Percentiles rank a stretch among this genome's conserved stretches.
phyloP scores from a whole-genome alignment of 208 protist genomes.

The Acanthamoeba triangularis region DNA sequence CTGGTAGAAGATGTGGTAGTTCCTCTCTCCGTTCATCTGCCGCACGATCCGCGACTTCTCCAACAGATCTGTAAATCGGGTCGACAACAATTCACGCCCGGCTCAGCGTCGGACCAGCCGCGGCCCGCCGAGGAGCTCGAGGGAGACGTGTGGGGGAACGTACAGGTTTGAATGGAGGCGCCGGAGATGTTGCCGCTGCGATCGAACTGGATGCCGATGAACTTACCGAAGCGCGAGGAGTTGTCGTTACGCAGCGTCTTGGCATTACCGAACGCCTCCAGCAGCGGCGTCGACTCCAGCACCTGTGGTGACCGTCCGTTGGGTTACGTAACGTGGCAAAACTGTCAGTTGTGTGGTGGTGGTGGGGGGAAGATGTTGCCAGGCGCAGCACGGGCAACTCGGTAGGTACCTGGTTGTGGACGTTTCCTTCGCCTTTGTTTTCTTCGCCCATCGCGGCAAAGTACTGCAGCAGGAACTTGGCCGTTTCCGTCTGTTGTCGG shows the following conservation, averaged over 20 bases:
- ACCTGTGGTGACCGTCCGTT: background rate
- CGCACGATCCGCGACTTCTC: slow-evolving; percentile 83
- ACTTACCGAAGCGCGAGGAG: slow-evolving; percentile 89
- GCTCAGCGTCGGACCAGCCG: slow-evolving; percentile 89
- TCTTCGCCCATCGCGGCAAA: slow-evolving; percentile 85
- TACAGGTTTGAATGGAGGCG: too few relatives aligned
- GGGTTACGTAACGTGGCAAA: too few relatives aligned
- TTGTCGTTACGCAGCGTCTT: slow-evolving; percentile 88
- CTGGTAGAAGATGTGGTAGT: slow-evolving; percentile 72
- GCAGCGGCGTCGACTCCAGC: slow-evolving; percentile 1
- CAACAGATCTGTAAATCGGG: background rate
- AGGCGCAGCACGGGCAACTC: too few relatives aligned
- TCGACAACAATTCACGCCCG: background rate
- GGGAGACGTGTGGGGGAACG: too few relatives aligned
- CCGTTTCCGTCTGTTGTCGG: slow-evolving; percentile 88
- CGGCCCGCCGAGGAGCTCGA: slow-evolving; percentile 84
- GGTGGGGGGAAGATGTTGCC: too few relatives aligned
- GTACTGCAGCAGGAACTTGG: slow-evolving; percentile 91
- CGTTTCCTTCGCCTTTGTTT: slow-evolving; percentile 44
- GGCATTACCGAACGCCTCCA: slow-evolving; percentile 87
- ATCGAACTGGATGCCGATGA: slow-evolving; percentile 80
- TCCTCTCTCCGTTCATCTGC: background rate
- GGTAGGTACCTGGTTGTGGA: slow-evolving; percentile 65
- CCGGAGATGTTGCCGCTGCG: background rate
- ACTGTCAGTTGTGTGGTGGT: too few relatives aligned